Base-by-base conservation (phyloP, 768 basidiomycete genomes). In the Podaxis rugospora region DNA sequence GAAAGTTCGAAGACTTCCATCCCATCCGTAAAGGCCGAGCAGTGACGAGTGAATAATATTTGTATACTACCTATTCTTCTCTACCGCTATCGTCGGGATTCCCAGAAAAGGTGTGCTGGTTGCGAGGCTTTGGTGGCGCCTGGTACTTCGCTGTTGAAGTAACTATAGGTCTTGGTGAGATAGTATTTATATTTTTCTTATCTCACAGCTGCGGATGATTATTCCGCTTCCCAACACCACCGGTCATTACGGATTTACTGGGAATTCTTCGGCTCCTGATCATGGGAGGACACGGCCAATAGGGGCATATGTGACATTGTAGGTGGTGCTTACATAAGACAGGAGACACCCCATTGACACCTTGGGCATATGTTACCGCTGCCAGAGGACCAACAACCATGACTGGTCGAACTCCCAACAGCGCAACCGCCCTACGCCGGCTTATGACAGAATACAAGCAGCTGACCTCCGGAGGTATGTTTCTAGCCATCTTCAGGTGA, bases 391-490 rank as follows among this genome's bases (percentile, higher is more conserved):
- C 51, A 60, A 49, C 51, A 42, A 2, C 28, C 28, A 66, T 66
- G 87, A 79, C 77, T 70, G 71, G 82, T 63, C 81, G 86, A 70
- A 71, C 74, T 42, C 78, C 83, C 10, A 79, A 71, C 55, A 86
- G 74, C 64, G 75, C 87, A 36, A 95, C 92, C 5, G 94, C 94
- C 9, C 77, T 92, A 50, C 83, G 91, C 63, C 82, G 94, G 47
- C 79, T 96, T 56, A 96, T 95, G 95, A 94, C 90, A 1, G 94
- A 97, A 69, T 93, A 93, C 79, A 91, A 87, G 72, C 90, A 91
- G 66, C 81, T 93, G 68, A 91, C 89, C 1, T 78, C 92, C 6
- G 87, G 88, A 77, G 90, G 88, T 89, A 64, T 62, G 77, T 57
- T 36, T 27, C 14, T 23, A 23, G 18, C 57, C 18, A 60, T 51